Conservation (phyloP, 2,329 filamentous ascomycete genomes). For the Aspergillus pseudoterreus region DNA sequence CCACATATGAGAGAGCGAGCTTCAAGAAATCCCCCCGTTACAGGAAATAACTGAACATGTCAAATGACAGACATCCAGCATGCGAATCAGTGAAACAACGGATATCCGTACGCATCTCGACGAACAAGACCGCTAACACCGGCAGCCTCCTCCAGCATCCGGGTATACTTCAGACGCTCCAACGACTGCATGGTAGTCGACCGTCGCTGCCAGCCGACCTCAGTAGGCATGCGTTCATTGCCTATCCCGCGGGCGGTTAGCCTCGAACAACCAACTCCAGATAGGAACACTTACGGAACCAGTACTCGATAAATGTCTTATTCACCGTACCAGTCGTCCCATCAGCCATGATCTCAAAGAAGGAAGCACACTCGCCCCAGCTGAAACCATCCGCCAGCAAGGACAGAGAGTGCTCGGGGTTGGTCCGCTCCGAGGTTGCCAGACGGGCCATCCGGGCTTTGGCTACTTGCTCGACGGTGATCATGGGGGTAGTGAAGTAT, state of each 20-base stretch:
- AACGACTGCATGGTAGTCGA: slow-evolving; percentile 1
- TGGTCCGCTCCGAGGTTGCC: slow-evolving; percentile 9
- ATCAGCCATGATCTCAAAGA: slow-evolving; percentile 14
- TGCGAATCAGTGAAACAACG: background rate
- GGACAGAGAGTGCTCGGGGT: slow-evolving; percentile 6
- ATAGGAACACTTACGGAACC: slow-evolving; percentile 4
- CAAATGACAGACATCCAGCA: too few species aligned
- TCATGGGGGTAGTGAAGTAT: slow-evolving; percentile 10
- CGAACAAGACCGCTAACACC: background rate
- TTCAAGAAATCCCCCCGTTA: too few species aligned
- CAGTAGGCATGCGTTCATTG: slow-evolving; percentile 11
- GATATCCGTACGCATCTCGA: background rate
- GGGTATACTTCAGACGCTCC: slow-evolving; percentile 5
- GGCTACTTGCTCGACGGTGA: slow-evolving; percentile 7
- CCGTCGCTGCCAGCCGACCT: slow-evolving; percentile 11
- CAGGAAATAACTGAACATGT: too few species aligned
- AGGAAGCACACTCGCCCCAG: slow-evolving; percentile 12
- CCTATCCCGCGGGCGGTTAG: background rate
- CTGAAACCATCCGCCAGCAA: slow-evolving; percentile 7
- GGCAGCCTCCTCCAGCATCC: slow-evolving; percentile 2
- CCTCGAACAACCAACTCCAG: background rate
- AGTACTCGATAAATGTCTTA: slow-evolving; percentile 11
- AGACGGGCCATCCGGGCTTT: slow-evolving; percentile 8
- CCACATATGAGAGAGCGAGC: too few species aligned
- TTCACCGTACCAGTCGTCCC: slow-evolving; percentile 9